These are phyloP conservation scores for Niveomyces coronatus DNA, from an alignment of 2,329 filamentous ascomycete species.

Conservation along the genomic window DNA sequence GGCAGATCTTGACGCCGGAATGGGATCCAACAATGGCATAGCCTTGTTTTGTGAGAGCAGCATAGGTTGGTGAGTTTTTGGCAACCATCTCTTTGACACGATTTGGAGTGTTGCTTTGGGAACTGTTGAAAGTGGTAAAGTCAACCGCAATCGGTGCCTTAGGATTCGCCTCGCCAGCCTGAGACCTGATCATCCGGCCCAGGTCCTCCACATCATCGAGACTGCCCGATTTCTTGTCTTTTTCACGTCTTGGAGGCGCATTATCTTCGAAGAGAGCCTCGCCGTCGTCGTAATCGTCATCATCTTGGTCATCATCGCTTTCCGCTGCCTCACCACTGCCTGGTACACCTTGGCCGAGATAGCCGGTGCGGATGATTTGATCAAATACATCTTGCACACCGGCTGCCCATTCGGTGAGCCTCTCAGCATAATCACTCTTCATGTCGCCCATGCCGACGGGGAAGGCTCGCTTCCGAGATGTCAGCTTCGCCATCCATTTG, in stretches of 20 bases:
- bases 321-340: conserved; percentile 78
- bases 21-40: conserved; percentile 93
- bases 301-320: conserved; percentile 66
- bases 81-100: conserved; percentile 89
- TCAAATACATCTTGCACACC: conserved; percentile 64
- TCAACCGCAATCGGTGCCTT: conserved; percentile 62
- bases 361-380: conserved; percentile 50
- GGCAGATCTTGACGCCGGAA: conserved; percentile 93
- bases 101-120: conserved; percentile 30
- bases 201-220: conserved; percentile 82
- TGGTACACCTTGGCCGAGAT: conserved; percentile 53
- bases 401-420: conserved; percentile 65
- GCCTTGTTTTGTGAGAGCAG: conserved; percentile 86
- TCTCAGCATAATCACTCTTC: conserved; percentile 57
- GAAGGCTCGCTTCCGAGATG: conserved; percentile 73
- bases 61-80: conserved; percentile 77
- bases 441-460: conserved; percentile 82
- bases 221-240: conserved; percentile 24
- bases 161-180: conserved; percentile 25
- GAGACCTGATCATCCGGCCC: conserved; percentile 50
- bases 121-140: conserved; percentile 63
- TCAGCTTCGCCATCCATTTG: conserved; percentile 95
- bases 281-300: conserved; percentile 47
- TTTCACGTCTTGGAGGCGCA: conserved; percentile 32
- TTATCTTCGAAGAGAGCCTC: conserved; percentile 37